A percentile compares a stretch with the other conserved stretches of the same genome.
These are phyloP conservation scores for Orbilia ellipsospora DNA, from an alignment of 2,329 filamentous ascomycete genomes.

Conservation along the genomic window DNA sequence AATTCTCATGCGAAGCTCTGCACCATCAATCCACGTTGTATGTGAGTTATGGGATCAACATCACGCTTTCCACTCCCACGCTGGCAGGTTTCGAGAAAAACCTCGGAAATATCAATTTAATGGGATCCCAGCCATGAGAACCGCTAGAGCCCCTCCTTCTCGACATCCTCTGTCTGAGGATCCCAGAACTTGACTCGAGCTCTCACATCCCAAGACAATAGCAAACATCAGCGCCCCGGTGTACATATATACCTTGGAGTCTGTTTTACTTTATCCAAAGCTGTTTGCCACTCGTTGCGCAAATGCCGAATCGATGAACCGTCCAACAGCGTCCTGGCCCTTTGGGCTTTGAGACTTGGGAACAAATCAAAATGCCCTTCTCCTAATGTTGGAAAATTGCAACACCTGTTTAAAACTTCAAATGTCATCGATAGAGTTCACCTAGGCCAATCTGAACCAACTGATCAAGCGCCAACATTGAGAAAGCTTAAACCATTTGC, in stretches of 20 bases:
- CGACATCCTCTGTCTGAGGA: constrained; percentile 2
- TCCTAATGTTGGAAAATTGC: too few species aligned
- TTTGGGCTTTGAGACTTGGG: neutral
- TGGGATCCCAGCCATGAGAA: constrained; percentile 9
- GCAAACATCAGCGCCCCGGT: neutral
- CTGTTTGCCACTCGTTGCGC: neutral
- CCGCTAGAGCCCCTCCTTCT: constrained; percentile 28
- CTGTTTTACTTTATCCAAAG: too few species aligned
- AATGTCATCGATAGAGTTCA: neutral
- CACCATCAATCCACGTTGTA: too few species aligned
- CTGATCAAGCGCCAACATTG: constrained; percentile 1
- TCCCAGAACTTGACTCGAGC: neutral
- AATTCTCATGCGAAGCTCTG: too few species aligned
- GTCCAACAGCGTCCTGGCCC: neutral
- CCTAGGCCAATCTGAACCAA: neutral
- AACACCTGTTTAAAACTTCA: too few species aligned
- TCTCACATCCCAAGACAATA: neutral
- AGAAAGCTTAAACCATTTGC: constrained; percentile 20
- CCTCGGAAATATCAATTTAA: constrained; percentile 14
- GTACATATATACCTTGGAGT: too few species aligned
- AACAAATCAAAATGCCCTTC: too few species aligned
- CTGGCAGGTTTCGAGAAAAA: constrained; percentile 30
- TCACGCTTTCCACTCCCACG: neutral
- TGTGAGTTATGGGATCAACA: too few species aligned
- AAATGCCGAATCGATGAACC: constrained; percentile 15